Evolutionary conservation across 1,284 basidiomycete genomes (phyloP), one percentile per base, ranked within the genome.

Genomic region (Inonotus hispidus): DNA sequence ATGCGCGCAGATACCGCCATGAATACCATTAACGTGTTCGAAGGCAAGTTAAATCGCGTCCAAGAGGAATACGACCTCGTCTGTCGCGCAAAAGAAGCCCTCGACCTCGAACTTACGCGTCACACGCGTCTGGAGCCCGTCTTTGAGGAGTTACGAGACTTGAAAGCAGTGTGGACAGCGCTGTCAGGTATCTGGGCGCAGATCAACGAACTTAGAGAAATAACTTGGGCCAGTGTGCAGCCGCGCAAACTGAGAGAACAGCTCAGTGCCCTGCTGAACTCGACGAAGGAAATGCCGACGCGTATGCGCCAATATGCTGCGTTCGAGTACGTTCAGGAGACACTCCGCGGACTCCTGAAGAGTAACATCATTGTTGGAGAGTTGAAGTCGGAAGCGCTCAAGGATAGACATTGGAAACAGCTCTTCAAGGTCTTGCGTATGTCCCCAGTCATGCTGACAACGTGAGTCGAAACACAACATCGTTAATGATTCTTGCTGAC

Each of bases 221-320:
- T 89, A 69, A 78, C 87, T 2, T 99, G 97, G 97, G 84, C 90
- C 3, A 93, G 92, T 0, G 88, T 98, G 32, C 93, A 96, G 71
- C 92, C 97, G 19, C 85, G 97, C 68, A 98, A 98, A 75, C 74
- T 99, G 62, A 87, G 97, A 66, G 93, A 96, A 70, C 92, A 95
- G 68, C 87, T 99, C 61, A 97, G 99, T 69, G 86, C 82, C 2
- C 79, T 99, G 58, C 75, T 99, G 57, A 82, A 83, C 27, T 94
- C 93, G 35, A 98, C 95, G 19, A 95, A 95, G 74, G 96, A 98
- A 56, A 96, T 99, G 95, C 97, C 97, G 0, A 97, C 93, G 54
- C 84, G 95, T 60, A 99, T 99, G 97, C 85, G 97, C 63, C 97
- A 99, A 73, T 99, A 99, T 72, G 93, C 95, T 8, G 97, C 97